Evolutionary conservation across 129 eudicot genomes (phyloP), one percentile per base, ranked within the genome.

Genomic region (Arctium minus): DNA sequence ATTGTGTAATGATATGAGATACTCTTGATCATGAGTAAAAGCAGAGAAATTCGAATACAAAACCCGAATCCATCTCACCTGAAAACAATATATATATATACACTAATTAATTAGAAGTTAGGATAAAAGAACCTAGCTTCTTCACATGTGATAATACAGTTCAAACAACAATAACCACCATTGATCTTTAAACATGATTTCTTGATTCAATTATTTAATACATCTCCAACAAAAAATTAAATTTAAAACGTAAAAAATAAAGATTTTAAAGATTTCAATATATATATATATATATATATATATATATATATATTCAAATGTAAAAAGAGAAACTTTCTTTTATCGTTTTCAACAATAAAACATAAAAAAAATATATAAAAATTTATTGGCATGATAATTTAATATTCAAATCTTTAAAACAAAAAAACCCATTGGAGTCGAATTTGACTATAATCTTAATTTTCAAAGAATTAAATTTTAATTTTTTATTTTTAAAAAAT

Each of bases 1-100:
- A 36, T 86, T 88, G 46, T 96, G 91, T 64, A 88, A 80, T 0
- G 98, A 96, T 30, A 93, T 96, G 0, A 96, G 89, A 79, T 87
- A 90, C 79, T 96, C 99, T 83, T 96, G 99, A 85, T 96, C 99
- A 12, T 89, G 80, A 1, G 98, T 96, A 70, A 96, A 96, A 33
- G 85, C 85, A 22, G 97, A 76, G 79, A 96, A 96, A 83, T 90
- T 90, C 12, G 99, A 93, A 81, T 96, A 96, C 44, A 96, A 70
- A 12, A 96, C 98, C 48, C 98, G 88, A 13, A 93, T 96, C 99
- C 99, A 96, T 84, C 95, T 93, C 84, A 96, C 97, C 99, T 96
- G 85, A 67, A 3, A 22, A 62, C 68, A 22, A 70, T 70, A 17
- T 56, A 60, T n/a, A 44, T 22, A 22, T 22, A 22, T 22, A 22